Base-by-base conservation (phyloP, 2,329 filamentous ascomycete genomes). In the Pseudogymnoascus sp. region DNA sequence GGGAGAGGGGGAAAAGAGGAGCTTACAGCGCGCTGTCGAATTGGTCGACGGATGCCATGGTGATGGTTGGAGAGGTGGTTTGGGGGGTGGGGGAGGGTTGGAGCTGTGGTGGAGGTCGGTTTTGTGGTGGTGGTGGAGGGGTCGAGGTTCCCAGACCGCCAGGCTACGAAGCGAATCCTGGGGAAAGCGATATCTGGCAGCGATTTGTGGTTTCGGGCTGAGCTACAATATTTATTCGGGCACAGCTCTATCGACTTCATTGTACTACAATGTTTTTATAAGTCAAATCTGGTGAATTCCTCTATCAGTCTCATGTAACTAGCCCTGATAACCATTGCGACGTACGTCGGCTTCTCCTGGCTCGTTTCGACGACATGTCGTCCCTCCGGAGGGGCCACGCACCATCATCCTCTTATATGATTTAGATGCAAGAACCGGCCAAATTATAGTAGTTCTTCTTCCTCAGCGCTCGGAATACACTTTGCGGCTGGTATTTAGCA, bases 11-110 rank as follows among this genome's bases (percentile, higher is more conserved):
- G 31, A 36, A 29, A 9, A 10, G 1, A 35, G 5, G 27, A 25
- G 63, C 71, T 67, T 71, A 74, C 72, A 74, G 70, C 31, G 72
- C 72, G 60, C 72, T 74, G 55, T 74, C 72, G 61, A 73, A 73
- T 65, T 72, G 72, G 59, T 64, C 64, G 41, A 71, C 71, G 44
- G 66, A 64, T 64, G 71, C 68, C 71, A 73, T 73, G 59, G 65
- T 71, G 65, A 15, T 61, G 31, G 35, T 58, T 58, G 55, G 60
- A 35, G 48, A 10, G 25, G 7, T 58, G 36, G 33, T 12, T 33
- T 27, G 42, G 42, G 44, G 17, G 35, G 60, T 59, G n/a, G 60
- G 31, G 33, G 60, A 27, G n/a, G 35, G 29, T 51, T 58, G 60
- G 35, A 60, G 36, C 31, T 41, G 17, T 39, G 48, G 17, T 39